phyloP scores from a whole-genome alignment of 1,139 yeast genomes.

The Protomyces macrosporus region DNA sequence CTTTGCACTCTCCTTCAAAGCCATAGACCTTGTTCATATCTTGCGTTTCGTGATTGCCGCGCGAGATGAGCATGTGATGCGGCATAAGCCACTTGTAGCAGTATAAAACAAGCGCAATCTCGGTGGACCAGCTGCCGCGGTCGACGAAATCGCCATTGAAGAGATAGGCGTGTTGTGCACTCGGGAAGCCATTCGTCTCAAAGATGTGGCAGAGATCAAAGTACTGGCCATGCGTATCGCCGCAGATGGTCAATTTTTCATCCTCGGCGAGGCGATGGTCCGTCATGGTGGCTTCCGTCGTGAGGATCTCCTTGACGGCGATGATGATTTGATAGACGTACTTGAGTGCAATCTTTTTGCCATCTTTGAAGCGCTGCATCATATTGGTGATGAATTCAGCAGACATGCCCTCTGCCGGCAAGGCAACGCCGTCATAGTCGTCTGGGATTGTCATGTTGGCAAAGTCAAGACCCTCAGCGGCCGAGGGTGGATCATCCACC shows the following conservation, averaged over 20 bases:
- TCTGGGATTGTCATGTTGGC: conserved; percentile 45
- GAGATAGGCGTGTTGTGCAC: conserved; percentile 62
- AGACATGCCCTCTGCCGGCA: conserved; percentile 43
- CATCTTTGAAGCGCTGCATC: conserved; percentile 64
- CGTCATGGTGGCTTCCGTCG: conserved; percentile 65
- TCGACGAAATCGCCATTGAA: conserved; percentile 98
- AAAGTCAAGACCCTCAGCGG: conserved; percentile 31
- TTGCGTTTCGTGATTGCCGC: conserved; percentile 96
- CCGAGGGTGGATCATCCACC: conserved; percentile 50
- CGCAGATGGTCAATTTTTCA: conserved; percentile 69
- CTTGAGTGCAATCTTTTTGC: conserved; percentile 68
- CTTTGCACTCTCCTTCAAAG: conserved; percentile 90
- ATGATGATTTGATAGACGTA: conserved; percentile 80
- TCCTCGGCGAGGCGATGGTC: conserved; percentile 53
- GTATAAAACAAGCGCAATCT: conserved; percentile 79
- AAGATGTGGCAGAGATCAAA: conserved; percentile 82
- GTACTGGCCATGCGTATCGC: conserved; percentile 97
- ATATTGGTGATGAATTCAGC: conserved; percentile 56
- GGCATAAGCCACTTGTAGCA: conserved; percentile 77
- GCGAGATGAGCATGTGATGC: conserved; percentile 62
- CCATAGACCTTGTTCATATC: conserved; percentile 98
- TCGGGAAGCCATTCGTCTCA: conserved; percentile 62
- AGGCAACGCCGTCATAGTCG: conserved; percentile 59
- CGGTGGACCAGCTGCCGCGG: conserved; percentile 98
- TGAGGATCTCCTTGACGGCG: conserved; percentile 55